Evolutionary conservation across 768 basidiomycete species (phyloP).

Genomic region (Termitomyces titanicus): DNA sequence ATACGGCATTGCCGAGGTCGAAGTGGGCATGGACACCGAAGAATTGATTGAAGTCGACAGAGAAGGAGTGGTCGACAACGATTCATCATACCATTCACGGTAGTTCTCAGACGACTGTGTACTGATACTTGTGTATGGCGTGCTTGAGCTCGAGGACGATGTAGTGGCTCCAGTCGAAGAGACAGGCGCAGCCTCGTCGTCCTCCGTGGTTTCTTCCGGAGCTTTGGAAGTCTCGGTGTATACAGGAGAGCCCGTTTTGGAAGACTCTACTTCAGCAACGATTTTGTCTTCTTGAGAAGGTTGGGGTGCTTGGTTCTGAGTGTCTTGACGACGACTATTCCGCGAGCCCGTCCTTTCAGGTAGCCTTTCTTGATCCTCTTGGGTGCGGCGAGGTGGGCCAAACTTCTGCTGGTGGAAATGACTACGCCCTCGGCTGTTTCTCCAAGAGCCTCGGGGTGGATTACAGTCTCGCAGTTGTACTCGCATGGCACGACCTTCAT

Average conservation of each 20-base stretch:
- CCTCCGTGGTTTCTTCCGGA: background rate
- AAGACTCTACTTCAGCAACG: background rate
- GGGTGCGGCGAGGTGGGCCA: constrained; percentile 23
- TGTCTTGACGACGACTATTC: constrained; percentile 6
- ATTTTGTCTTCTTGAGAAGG: background rate
- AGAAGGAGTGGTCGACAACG: constrained; percentile 34
- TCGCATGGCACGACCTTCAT: constrained; percentile 69
- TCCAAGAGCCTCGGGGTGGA: constrained; percentile 49
- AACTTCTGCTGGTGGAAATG: constrained; percentile 28
- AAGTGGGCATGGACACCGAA: constrained; percentile 20
- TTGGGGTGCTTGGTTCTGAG: background rate
- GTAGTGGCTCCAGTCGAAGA: constrained; percentile 14
- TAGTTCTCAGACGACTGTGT: constrained; percentile 28
- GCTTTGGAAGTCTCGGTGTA: constrained; percentile 12
- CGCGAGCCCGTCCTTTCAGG: constrained; percentile 10
- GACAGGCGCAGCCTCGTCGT: background rate
- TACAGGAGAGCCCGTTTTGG: constrained; percentile 7
- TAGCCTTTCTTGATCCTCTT: constrained; percentile 17
- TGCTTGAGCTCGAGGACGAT: constrained; percentile 14
- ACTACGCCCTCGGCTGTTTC: constrained; percentile 42
- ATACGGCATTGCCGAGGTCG: constrained; percentile 26
- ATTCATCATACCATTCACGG: constrained; percentile 43
- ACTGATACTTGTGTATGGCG: constrained; percentile 12
- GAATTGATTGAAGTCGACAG: constrained; percentile 30
- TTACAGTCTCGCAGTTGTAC: constrained; percentile 74